Percentiles rank a stretch among this genome's conserved stretches.
phyloP scores from a whole-genome alignment of 1,139 yeast species.

The Protomyces inundatus region DNA sequence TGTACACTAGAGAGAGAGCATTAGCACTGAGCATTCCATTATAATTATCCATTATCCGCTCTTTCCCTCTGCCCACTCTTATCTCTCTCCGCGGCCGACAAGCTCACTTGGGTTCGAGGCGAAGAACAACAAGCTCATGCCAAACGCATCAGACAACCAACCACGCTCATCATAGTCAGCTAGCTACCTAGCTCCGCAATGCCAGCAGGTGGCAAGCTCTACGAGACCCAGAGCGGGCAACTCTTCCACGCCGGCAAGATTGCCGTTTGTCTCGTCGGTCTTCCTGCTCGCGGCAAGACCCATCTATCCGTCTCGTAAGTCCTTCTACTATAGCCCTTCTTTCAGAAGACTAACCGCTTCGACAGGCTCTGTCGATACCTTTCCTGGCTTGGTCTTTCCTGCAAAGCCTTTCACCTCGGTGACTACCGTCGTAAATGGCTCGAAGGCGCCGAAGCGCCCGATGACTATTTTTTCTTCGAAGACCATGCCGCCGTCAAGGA shows the following conservation, averaged over 20 bases:
- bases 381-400: slow-evolving; percentile 88
- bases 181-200: background rate
- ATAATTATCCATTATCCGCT: too few species aligned
- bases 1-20: background rate
- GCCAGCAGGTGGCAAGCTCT: slow-evolving; percentile 45
- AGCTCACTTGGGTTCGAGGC: too few species aligned
- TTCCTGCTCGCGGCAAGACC: slow-evolving; percentile 96
- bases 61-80: too few species aligned
- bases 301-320: slow-evolving; percentile 69
- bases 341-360: too few species aligned
- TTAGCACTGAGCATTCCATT: background rate
- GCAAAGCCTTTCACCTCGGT: slow-evolving; percentile 87
- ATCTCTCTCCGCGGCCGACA: too few species aligned
- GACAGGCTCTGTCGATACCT: slow-evolving; percentile 66
- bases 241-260: slow-evolving; percentile 94
- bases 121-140: too few species aligned
- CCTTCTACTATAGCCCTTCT: background rate
- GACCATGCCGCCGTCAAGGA: slow-evolving; percentile 39
- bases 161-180: too few species aligned
- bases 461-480: slow-evolving; percentile 63
- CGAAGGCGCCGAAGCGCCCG: slow-evolving; percentile 51
- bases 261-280: slow-evolving; percentile 81
- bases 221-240: slow-evolving; percentile 83
- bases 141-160: too few species aligned
- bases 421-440: slow-evolving; percentile 69